Evolutionary conservation across 2,329 filamentous ascomycete species (phyloP), one percentile per base, ranked within the genome.

Genomic region (Bipolaris sorokiniana): DNA sequence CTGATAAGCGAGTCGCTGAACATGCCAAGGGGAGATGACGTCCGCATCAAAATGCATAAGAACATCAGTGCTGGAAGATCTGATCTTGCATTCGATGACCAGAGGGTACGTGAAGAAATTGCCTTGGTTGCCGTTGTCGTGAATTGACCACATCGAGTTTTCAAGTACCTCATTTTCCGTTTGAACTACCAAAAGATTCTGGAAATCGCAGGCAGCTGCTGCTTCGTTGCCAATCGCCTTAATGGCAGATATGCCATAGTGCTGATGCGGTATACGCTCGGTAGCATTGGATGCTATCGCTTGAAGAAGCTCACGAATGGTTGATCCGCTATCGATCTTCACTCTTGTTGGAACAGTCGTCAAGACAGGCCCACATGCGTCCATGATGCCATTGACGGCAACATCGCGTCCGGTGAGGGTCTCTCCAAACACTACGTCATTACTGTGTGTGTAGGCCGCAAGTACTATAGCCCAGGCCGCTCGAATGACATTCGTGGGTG

Each of bases 171-270:
- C 64, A 6, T 62, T 61, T 2, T 66, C 74, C 4, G 70, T 69
- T 49, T 86, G 84, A 22, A 87, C 79, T 0, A 86, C 82, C 1
- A 87, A 70, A 7, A 84, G 80, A 0, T 83, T 85, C 6, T 81
- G 80, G 44, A 86, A 78, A 59, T 86, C 81, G 64, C 84, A 86
- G 2, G 84, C 84, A 56, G 84, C 78, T 9, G 82, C 77, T 4
- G 82, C 81, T 55, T 86, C 84, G 1, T 79, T 75, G 64, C 83
- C 85, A 11, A 78, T 67, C 13, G 70, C 69, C 28, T 72, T 70
- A 40, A 79, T 78, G 26, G 76, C 69, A 18, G 76, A 71, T 36
- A 77, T 63, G 7, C 77, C 76, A 47, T 70, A 62, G 31, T 79
- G 77, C 55, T 79, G 72, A 51, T 76, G 68, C 4, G 73, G 73